Conservation (phyloP, 2,329 filamentous ascomycete genomes). For the Diaporthe eres region DNA sequence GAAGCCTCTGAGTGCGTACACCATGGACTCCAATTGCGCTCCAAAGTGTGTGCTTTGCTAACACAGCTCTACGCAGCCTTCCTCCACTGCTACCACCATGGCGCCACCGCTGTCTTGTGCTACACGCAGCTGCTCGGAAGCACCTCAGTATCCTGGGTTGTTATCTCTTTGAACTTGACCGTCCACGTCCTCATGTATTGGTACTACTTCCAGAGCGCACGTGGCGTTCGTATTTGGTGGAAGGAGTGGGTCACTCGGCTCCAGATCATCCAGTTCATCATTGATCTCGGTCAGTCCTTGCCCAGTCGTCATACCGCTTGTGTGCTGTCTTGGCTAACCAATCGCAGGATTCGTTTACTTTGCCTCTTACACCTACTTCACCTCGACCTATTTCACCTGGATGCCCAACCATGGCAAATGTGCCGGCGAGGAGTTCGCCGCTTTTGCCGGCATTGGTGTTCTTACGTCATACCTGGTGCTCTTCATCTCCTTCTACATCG, state of each 20-base stretch:
- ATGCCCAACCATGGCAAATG: conserved; percentile 89
- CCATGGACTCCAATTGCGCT: not conserved
- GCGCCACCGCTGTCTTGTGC: conserved; percentile 95
- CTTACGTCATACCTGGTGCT: conserved; percentile 95
- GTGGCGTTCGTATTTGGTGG: conserved; percentile 97
- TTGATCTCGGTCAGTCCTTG: conserved; percentile 85
- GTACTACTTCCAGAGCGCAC: conserved; percentile 99
- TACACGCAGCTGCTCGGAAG: conserved; percentile 96
- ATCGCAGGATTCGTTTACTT: conserved; percentile 93
- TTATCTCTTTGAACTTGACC: conserved; percentile 90
- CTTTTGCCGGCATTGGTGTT: conserved; percentile 91
- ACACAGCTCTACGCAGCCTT: conserved; percentile 71
- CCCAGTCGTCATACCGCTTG: not conserved
- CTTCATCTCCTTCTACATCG: conserved; percentile 99
- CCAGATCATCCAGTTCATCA: conserved; percentile 97
- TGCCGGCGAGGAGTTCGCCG: conserved; percentile 96
- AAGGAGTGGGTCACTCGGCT: conserved; percentile 99
- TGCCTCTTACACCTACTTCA: conserved; percentile 98
- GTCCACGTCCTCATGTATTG: conserved; percentile 99
- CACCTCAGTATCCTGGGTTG: conserved; percentile 95
- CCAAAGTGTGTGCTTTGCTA: conserved; percentile 45
- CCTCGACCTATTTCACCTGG: conserved; percentile 88
- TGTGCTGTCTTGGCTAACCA: conserved; percentile 35
- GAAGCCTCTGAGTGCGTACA: conserved; percentile 86
- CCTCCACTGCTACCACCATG: conserved; percentile 99